Evolutionary conservation across 2,329 filamentous ascomycete species (phyloP).

Genomic region (Camillea tinctor): DNA sequence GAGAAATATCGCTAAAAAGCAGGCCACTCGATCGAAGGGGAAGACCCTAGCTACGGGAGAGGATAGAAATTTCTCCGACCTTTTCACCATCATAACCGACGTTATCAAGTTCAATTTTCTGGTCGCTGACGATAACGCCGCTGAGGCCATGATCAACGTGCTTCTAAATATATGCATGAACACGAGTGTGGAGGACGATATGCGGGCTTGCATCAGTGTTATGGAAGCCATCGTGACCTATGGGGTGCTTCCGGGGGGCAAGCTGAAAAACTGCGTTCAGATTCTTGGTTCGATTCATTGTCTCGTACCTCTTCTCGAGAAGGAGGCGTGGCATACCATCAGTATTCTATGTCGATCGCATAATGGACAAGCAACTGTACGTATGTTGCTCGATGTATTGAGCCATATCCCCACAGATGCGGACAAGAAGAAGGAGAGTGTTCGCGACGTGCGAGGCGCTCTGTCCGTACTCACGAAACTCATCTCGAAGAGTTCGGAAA

Average conservation of each 20-base stretch:
- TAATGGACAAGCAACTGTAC: constrained; percentile 67
- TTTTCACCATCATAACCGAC: constrained; percentile 66
- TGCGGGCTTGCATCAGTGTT: constrained; percentile 65
- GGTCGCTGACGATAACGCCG: constrained; percentile 60
- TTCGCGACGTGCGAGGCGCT: constrained; percentile 60
- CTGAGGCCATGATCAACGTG: constrained; percentile 59
- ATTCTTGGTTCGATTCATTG: constrained; percentile 72
- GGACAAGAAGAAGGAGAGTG: constrained; percentile 49
- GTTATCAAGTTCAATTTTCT: constrained; percentile 76
- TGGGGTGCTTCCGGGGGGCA: constrained; percentile 62
- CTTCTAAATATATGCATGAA: constrained; percentile 66
- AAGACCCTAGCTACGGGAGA: constrained; percentile 46
- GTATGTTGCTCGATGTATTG: constrained; percentile 62
- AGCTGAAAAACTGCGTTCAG: constrained; percentile 65
- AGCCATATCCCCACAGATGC: constrained; percentile 46
- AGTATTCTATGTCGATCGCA: constrained; percentile 71
- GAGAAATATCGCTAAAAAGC: constrained; percentile 50
- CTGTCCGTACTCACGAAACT: constrained; percentile 63
- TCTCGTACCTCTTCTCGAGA: constrained; percentile 58
- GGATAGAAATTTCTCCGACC: constrained; percentile 59
- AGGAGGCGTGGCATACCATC: constrained; percentile 68
- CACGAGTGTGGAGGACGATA: constrained; percentile 63
- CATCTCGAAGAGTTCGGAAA: constrained; percentile 56
- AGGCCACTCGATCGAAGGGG: constrained; percentile 43
- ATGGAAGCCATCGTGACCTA: constrained; percentile 72